Percentiles rank a stretch among this genome's conserved stretches.
Evolutionary conservation across 1,139 yeast genomes (phyloP).

Genomic region (Suhomyces terraborum): DNA sequence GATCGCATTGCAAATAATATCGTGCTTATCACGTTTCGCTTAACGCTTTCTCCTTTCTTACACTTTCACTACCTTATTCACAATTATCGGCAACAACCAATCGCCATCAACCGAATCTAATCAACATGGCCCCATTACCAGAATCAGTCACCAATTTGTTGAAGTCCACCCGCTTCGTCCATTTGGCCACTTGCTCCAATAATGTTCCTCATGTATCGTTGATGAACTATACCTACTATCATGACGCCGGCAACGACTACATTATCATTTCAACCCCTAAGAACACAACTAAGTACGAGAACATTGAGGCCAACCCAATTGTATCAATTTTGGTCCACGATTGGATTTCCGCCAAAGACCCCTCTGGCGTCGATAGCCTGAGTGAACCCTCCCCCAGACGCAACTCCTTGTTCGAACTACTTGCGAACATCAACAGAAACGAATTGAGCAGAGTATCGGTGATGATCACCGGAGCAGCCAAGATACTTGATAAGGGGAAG

Average conservation of each 20-base stretch:
- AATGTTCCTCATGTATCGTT: conserved; percentile 80
- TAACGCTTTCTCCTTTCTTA: too few relatives aligned
- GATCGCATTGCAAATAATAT: background rate
- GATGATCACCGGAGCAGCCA: conserved; percentile 73
- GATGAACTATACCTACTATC: conserved; percentile 79
- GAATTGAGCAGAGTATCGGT: conserved; percentile 79
- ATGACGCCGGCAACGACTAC: conserved; percentile 41
- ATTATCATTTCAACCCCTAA: conserved; percentile 71
- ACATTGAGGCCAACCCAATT: conserved; percentile 65
- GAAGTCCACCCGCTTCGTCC: conserved; percentile 66
- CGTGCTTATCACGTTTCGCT: too few relatives aligned
- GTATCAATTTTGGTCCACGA: conserved; percentile 85
- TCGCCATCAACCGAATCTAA: too few relatives aligned
- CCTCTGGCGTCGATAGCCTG: conserved; percentile 13
- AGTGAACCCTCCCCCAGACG: conserved; percentile 30
- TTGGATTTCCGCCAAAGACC: conserved; percentile 65
- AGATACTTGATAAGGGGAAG: conserved; percentile 45
- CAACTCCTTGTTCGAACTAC: conserved; percentile 56
- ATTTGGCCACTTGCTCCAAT: conserved; percentile 73
- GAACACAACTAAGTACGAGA: conserved; percentile 68
- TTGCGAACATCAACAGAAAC: conserved; percentile 71
- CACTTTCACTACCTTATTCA: too few relatives aligned
- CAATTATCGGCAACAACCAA: too few relatives aligned
- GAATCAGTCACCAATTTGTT: conserved; percentile 55
- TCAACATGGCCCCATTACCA: conserved; percentile 40